Evolutionary conservation across 257 asterid genomes (phyloP).

Genomic region (Agastache rugosa): DNA sequence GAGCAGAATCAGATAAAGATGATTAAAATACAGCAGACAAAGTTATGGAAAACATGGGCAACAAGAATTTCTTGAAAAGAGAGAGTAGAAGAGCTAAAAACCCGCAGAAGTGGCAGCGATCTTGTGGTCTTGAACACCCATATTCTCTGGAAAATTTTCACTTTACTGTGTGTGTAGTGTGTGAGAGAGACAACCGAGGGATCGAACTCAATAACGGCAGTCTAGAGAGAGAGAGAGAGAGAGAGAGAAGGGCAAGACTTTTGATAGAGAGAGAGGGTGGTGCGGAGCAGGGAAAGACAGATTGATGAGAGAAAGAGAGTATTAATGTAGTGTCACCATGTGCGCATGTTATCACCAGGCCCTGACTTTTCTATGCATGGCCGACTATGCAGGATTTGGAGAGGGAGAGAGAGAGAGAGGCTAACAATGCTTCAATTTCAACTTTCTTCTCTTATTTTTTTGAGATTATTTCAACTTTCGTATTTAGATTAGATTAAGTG

Average conservation of each 20-base stretch:
- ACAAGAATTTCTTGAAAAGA: neutral
- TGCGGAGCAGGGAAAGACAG: slow-evolving; percentile 13
- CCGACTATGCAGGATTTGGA: slow-evolving; percentile 27
- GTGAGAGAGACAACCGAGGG: slow-evolving; percentile 27
- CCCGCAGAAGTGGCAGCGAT: slow-evolving; percentile 41
- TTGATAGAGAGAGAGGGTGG: neutral
- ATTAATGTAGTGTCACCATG: slow-evolving; percentile 46
- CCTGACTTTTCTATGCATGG: slow-evolving; percentile 46
- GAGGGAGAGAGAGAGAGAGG: neutral
- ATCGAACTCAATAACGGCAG: slow-evolving; percentile 23
- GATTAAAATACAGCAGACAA: slow-evolving; percentile 16
- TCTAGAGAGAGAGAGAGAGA: slow-evolving; percentile 13
- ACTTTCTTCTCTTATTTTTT: neutral
- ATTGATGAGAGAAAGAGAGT: slow-evolving; percentile 31
- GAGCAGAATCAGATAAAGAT: slow-evolving; percentile 20
- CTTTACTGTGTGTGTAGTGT: slow-evolving; percentile 18
- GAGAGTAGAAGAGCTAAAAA: slow-evolving; percentile 8
- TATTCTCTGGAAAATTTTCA: slow-evolving; percentile 13
- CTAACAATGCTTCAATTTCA: neutral
- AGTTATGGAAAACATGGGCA: neutral
- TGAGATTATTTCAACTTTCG: too few relatives aligned
- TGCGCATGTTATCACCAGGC: slow-evolving; percentile 54
- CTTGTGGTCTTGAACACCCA: slow-evolving; percentile 47
- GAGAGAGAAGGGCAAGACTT: slow-evolving; percentile 30
- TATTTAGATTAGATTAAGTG: too few relatives aligned